Conservation (phyloP, 73 alveolate genomes). For the Paraurostyla sp. region DNA sequence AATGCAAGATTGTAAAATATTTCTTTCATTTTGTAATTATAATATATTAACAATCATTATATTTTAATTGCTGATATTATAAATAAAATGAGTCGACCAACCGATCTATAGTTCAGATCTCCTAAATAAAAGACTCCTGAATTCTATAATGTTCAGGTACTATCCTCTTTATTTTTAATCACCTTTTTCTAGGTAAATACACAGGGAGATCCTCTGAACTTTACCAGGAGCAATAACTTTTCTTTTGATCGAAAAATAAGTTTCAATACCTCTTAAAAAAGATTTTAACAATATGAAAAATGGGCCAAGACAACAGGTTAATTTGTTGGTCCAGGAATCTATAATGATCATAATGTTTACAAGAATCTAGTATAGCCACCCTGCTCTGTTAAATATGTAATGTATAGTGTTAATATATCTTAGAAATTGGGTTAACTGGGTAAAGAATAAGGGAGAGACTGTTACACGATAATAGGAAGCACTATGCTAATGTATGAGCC, state of each 20-base stretch:
- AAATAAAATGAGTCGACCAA: constrained; percentile 77
- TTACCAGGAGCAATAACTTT: not conserved
- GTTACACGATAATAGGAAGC: constrained; percentile 11
- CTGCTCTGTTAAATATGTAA: constrained; percentile 55
- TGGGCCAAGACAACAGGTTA: constrained; percentile 60
- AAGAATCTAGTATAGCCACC: constrained; percentile 1
- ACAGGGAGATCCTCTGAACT: not conserved
- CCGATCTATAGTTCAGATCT: constrained; percentile 73
- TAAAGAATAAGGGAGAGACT: constrained; percentile 5
- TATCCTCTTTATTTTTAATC: not conserved
- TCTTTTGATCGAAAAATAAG: not conserved
- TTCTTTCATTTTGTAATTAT: too few species aligned
- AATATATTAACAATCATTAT: too few species aligned
- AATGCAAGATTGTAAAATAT: too few species aligned
- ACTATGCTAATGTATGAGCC: constrained; percentile 25
- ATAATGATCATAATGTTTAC: constrained; percentile 43
- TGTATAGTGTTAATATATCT: not conserved
- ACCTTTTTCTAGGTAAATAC: not conserved
- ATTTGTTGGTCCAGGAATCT: constrained; percentile 64
- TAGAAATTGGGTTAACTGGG: not conserved
- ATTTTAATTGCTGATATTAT: not conserved
- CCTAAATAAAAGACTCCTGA: constrained; percentile 82
- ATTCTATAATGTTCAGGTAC: constrained; percentile 51
- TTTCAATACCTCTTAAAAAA: not conserved
- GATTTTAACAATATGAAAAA: constrained; percentile 19